A percentile compares a stretch with the other conserved stretches of the same genome.
phyloP scores from a whole-genome alignment of 306 rosid species.

The barrel medic (Medicago truncatula) region MtrunA17r5.0-ANR NC_053044.1:54554501-54555000 shows the following conservation, averaged over 20 bases:
- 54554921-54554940: background rate
- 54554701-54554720: constrained; percentile 46
- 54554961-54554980: background rate
- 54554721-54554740: background rate
- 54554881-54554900: background rate
- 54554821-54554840: constrained; percentile 56
- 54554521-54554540: background rate
- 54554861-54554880: background rate
- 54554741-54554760: background rate
- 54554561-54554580: constrained; percentile 23
- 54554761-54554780: constrained; percentile 30
- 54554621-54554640: constrained; percentile 58
- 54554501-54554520: background rate
- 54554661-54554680: constrained; percentile 79
- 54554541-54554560: background rate
- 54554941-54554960: background rate
- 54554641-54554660: constrained; percentile 67
- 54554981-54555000: too few species aligned
- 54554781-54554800: constrained; percentile 65
- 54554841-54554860: background rate
- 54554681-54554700: constrained; percentile 80
- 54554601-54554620: background rate
- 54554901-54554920: background rate
- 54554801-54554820: constrained; percentile 70
- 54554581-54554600: background rate